phyloP scores from a whole-genome alignment of 2,329 filamentous ascomycete genomes.

The Penicillium decumbens region DNA sequence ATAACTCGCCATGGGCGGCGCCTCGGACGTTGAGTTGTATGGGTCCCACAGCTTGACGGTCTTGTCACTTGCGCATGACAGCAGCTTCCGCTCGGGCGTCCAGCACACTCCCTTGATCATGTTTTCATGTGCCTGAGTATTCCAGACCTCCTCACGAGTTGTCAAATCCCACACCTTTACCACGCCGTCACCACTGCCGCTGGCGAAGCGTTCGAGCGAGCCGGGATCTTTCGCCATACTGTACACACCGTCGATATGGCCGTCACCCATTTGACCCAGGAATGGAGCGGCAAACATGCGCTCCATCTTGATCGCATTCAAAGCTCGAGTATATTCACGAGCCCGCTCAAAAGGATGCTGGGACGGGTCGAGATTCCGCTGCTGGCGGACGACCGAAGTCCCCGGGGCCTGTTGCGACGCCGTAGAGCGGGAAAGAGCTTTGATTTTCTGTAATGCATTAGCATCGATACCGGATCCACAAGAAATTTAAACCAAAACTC shows the following conservation, averaged over 20 bases:
- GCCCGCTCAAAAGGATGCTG: conserved; percentile 89
- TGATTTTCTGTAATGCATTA: conserved; percentile 50
- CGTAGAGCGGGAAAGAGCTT: conserved; percentile 48
- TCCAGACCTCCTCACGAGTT: conserved; percentile 68
- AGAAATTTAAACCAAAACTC: conserved; percentile 10
- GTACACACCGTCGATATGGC: conserved; percentile 89
- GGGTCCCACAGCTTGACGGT: conserved; percentile 90
- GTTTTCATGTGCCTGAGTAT: conserved; percentile 80
- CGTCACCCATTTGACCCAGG: conserved; percentile 76
- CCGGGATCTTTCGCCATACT: conserved; percentile 74
- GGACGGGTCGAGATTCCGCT: conserved; percentile 66
- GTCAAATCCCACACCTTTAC: conserved; percentile 89
- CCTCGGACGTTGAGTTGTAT: conserved; percentile 64
- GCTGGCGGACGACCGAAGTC: conserved; percentile 43
- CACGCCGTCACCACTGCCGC: conserved; percentile 84
- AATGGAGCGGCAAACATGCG: conserved; percentile 87
- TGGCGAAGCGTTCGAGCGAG: conserved; percentile 69
- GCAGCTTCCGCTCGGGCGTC: conserved; percentile 76
- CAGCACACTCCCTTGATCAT: conserved; percentile 88
- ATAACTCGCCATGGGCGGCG: conserved; percentile 76
- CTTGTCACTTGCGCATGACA: conserved; percentile 81
- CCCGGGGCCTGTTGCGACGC: conserved; percentile 48
- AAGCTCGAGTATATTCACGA: conserved; percentile 72
- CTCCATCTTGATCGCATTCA: conserved; percentile 86
- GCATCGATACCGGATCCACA: not conserved